Conservation (phyloP, 2,329 filamentous ascomycete species). For the Microascus cirrosus region DNA sequence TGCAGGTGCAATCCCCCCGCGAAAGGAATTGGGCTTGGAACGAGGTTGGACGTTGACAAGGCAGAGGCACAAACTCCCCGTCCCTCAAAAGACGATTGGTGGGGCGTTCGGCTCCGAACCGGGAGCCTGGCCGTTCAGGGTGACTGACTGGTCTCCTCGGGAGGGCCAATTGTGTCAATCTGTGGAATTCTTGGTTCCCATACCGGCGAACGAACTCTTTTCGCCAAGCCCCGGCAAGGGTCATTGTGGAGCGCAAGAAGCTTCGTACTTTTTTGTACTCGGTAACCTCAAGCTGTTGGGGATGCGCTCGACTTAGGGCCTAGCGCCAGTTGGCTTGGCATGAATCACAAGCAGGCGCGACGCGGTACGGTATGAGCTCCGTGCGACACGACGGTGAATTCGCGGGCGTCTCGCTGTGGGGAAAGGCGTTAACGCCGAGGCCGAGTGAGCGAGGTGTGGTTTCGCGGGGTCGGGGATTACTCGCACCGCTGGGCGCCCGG, state of each 20-base stretch:
- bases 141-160: not conserved
- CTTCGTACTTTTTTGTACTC: not conserved
- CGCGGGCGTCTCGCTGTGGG: no score
- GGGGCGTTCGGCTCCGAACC: not conserved
- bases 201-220: not conserved
- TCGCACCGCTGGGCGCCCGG: not conserved
- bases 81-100: not conserved
- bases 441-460: conserved; percentile 3
- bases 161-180: not conserved
- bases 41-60: not conserved
- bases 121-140: not conserved
- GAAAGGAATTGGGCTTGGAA: not conserved
- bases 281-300: no score
- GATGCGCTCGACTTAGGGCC: no score
- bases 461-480: not conserved
- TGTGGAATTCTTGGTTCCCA: not conserved
- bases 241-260: no score
- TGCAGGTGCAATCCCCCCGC: not conserved
- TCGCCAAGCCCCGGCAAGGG: no score
- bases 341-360: no score
- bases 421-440: conserved; percentile 1
- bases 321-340: no score
- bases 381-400: not conserved
- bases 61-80: not conserved
- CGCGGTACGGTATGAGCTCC: not conserved